These are phyloP conservation scores for Fusarium veterinarium DNA, from an alignment of 2,329 filamentous ascomycete genomes.

Conservation along the genomic window DNA sequence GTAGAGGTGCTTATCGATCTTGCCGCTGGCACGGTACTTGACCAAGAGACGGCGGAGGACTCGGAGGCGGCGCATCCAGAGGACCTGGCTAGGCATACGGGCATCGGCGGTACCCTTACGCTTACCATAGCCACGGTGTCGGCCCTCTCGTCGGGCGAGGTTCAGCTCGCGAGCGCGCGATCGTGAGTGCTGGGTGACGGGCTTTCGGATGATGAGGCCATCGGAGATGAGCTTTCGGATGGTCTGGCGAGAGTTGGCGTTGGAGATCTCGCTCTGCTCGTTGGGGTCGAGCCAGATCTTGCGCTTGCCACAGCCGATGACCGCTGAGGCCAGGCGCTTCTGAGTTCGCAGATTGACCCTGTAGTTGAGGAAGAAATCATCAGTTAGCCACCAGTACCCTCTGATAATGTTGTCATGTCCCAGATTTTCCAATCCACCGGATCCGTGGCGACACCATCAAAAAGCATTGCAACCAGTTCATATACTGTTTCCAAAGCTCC, in stretches of 20 bases:
- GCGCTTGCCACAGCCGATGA: constrained; percentile 99
- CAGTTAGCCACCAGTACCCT: constrained; percentile 45
- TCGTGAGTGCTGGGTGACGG: constrained; percentile 99
- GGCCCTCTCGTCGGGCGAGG: constrained; percentile 91
- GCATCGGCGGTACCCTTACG: constrained; percentile 99
- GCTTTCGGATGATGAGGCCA: constrained; percentile 99
- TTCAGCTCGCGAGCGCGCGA: constrained; percentile 95
- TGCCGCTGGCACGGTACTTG: constrained; percentile 99
- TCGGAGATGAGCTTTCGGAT: constrained; percentile 99
- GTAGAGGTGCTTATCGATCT: constrained; percentile 99
- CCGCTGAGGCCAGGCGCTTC: constrained; percentile 99
- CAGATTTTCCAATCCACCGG: constrained; percentile 6
- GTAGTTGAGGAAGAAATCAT: constrained; percentile 42
- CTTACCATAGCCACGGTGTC: constrained; percentile 99
- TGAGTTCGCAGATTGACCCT: constrained; percentile 99
- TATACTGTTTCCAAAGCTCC: constrained; percentile 22
- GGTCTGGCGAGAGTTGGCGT: constrained; percentile 99
- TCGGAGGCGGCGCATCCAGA: constrained; percentile 99
- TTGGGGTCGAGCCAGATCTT: constrained; percentile 99
- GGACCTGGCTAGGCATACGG: constrained; percentile 97
- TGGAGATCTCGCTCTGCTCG: constrained; percentile 99
- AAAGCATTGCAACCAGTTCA: constrained; percentile 32
- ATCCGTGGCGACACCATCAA: constrained; percentile 33
- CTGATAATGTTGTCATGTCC: constrained; percentile 16
- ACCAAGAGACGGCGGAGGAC: constrained; percentile 98